Percentiles rank a stretch among this genome's conserved stretches.
Conservation (phyloP, 306 rosid genomes). For the Trifolium dubium region DNA sequence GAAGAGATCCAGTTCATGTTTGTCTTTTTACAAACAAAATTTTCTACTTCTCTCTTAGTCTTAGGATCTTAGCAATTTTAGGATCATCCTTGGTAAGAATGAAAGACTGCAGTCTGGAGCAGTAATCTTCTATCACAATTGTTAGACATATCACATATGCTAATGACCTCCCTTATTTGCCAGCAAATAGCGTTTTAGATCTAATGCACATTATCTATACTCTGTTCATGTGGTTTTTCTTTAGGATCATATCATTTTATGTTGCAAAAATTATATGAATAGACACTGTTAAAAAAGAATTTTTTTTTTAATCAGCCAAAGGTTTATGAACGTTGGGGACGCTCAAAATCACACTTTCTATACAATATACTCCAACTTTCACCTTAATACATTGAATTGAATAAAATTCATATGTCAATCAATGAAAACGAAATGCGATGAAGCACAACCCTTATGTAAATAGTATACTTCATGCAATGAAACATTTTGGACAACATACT, state of each 20-base stretch:
- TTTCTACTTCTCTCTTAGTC: constrained; percentile 9
- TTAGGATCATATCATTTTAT: not conserved
- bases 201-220: constrained; percentile 8
- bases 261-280: not conserved
- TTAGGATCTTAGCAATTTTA: not conserved
- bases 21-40: constrained; percentile 5
- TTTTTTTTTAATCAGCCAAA: not conserved
- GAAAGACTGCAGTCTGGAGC: constrained; percentile 15
- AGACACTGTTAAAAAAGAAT: not conserved
- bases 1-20: constrained; percentile 1
- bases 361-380: not conserved
- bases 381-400: not conserved
- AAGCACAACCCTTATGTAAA: not conserved
- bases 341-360: not conserved
- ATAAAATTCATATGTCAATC: not conserved
- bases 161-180: not conserved
- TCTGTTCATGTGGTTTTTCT: constrained; percentile 4
- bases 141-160: not conserved
- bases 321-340: not conserved
- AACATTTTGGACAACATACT: not conserved
- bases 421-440: not conserved
- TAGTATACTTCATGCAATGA: not conserved
- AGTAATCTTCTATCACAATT: not conserved
- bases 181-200: not conserved
- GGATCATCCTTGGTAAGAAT: constrained; percentile 20